These are phyloP conservation scores for Lachnellula occidentalis DNA, from an alignment of 2,329 filamentous ascomycete genomes.

Conservation along the genomic window DNA sequence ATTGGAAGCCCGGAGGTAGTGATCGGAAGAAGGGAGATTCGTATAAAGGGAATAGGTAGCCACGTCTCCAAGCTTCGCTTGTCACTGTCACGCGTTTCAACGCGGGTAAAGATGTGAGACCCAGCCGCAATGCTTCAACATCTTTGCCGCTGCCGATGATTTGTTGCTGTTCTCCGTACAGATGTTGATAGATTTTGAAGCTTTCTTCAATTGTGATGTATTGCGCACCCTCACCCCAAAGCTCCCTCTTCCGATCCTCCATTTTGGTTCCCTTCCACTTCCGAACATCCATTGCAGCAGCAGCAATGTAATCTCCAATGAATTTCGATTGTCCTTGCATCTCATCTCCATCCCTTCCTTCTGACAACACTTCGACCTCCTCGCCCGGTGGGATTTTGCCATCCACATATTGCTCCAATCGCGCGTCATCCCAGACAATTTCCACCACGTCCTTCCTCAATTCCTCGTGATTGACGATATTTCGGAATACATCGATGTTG, in stretches of 20 bases:
- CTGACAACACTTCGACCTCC: no score
- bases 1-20: neutral
- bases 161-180: neutral
- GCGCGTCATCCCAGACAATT: neutral
- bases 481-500: neutral
- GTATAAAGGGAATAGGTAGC: neutral
- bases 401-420: neutral
- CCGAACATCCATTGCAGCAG: no score
- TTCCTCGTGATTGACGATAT: neutral
- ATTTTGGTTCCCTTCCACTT: neutral
- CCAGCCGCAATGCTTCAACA: neutral
- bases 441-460: neutral
- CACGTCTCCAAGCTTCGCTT: neutral
- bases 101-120: neutral
- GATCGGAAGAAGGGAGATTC: neutral
- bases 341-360: no score
- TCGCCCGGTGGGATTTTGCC: no score
- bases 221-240: neutral
- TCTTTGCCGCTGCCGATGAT: neutral
- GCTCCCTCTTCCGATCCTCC: neutral
- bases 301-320: no score
- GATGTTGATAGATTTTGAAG: neutral
- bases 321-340: no score
- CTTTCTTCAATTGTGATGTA: neutral
- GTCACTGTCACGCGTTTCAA: neutral